phyloP scores from a whole-genome alignment of 2,329 filamentous ascomycete species.

The Aspergillus tamarii region DNA sequence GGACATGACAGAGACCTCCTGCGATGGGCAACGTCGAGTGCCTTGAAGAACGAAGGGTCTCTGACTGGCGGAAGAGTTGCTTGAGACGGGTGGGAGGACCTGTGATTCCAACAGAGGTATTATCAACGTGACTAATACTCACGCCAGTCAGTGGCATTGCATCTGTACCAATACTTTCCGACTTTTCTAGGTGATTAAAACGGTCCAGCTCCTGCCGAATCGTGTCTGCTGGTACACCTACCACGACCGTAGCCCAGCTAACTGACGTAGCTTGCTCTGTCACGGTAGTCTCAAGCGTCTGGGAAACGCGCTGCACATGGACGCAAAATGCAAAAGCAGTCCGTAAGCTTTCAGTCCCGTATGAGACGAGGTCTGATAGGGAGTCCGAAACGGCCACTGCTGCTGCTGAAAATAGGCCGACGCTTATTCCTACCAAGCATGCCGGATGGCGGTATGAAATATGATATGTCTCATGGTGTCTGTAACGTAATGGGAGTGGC shows the following conservation, averaged over 20 bases:
- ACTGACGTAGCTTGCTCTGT: too few species aligned
- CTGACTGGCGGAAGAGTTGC: slow-evolving; percentile 17
- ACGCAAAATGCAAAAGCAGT: slow-evolving; percentile 53
- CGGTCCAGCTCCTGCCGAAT: slow-evolving; percentile 15
- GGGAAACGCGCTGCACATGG: slow-evolving; percentile 46
- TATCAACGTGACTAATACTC: slow-evolving; percentile 23
- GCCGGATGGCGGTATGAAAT: neutral
- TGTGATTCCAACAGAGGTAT: slow-evolving; percentile 26
- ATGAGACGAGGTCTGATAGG: slow-evolving; percentile 44
- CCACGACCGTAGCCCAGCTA: slow-evolving; percentile 24
- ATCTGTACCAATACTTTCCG: too few species aligned
- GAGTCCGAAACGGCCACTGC: slow-evolving; percentile 47
- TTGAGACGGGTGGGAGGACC: slow-evolving; percentile 29
- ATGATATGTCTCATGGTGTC: slow-evolving; percentile 34
- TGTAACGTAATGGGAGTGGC: slow-evolving; percentile 8
- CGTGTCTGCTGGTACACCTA: slow-evolving; percentile 5
- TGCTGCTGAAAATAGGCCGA: slow-evolving; percentile 49
- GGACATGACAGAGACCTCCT: slow-evolving; percentile 38
- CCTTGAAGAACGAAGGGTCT: slow-evolving; percentile 22
- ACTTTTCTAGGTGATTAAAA: neutral
- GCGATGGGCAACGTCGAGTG: slow-evolving; percentile 24
- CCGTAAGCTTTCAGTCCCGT: slow-evolving; percentile 48
- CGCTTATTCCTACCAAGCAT: slow-evolving; percentile 47
- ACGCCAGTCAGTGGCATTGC: slow-evolving; percentile 16
- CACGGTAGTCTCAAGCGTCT: slow-evolving; percentile 39